These are phyloP conservation scores for Trametes cinnabarina DNA, from an alignment of 768 basidiomycete genomes.

Conservation along the genomic window DNA sequence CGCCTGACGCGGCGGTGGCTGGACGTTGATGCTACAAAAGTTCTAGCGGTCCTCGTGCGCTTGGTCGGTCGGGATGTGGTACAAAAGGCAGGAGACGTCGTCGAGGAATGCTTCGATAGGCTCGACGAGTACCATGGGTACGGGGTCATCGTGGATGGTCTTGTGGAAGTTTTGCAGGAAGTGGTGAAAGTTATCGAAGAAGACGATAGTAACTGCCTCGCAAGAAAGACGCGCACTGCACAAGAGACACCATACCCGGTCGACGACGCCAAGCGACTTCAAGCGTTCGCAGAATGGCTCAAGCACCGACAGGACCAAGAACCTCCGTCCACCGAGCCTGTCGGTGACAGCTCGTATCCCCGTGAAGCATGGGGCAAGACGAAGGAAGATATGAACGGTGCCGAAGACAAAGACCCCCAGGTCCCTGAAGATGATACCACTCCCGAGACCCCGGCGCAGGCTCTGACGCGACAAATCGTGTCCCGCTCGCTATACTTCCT, in stretches of 20 bases:
- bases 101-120: conserved; percentile 96
- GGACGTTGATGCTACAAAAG: conserved; percentile 85
- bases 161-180: conserved; percentile 84
- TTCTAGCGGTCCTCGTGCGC: conserved; percentile 79
- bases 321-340: conserved; percentile 21
- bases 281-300: conserved; percentile 67
- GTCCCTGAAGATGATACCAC: conserved; percentile 37
- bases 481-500: conserved; percentile 86
- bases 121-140: conserved; percentile 97
- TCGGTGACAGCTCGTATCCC: conserved; percentile 55
- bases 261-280: conserved; percentile 36
- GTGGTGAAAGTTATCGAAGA: conserved; percentile 75
- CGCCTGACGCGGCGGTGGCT: conserved; percentile 78
- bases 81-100: conserved; percentile 86
- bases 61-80: conserved; percentile 87
- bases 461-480: conserved; percentile 81
- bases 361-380: conserved; percentile 52
- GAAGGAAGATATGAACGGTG: conserved; percentile 24
- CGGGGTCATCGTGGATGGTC: conserved; percentile 76
- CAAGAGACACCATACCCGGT: neutral
- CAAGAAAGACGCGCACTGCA: conserved; percentile 13
- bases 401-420: conserved; percentile 18
- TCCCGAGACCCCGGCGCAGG: conserved; percentile 65
- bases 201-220: conserved; percentile 40
- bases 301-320: conserved; percentile 42